Base-by-base conservation (phyloP, 2,329 filamentous ascomycete genomes). In the Ophiocordyceps sinensis region DNA sequence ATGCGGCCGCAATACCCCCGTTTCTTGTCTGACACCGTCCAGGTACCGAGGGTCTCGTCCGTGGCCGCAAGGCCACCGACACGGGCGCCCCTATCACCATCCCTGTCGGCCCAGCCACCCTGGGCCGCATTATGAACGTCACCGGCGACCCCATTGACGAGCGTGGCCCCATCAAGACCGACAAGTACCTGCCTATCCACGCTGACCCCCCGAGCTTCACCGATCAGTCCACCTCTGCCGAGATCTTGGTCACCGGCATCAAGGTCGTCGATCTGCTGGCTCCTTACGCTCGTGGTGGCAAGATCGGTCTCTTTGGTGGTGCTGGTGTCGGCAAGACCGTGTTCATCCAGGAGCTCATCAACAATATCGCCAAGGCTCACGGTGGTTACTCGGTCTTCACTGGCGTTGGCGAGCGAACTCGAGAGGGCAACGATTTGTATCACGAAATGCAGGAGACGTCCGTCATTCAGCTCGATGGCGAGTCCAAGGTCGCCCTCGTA, bases 381-480 rank as follows among this genome's bases (percentile, higher is more conserved):
- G 91, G 91, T 94, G 91, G 91, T 94, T 98, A 94, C 85, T 98
- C 91, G 55, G 91, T 98, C 66, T 98, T 98, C 83, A 94, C 87
- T 65, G 91, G 91, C 89, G 91, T 98, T 71, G 91, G 91, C 68
- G 91, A 98, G 83, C 89, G 91, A 77, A 98, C 91, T 65, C 91
- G 91, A 86, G 91, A 98, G 82, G 91, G 91, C 79, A 98, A 98
- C 81, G 91, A 98, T 82, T 71, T 98, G 77, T 98, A 98, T 83
- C 89, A 98, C 75, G 91, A 98, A 80, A 98, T 98, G 91, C 91
- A 96, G 77, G 89, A 98, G 75, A 98, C 91, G 56, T 86, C 85
- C 63, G 91, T 98, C 78, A 98, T 98, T 71, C 81, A 98, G 71
- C 86, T 98, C 54, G 91, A 98, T 53, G 91, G 91, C 70, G 89